These are phyloP conservation scores for Shiraia bambusicola DNA, from an alignment of 2,329 filamentous ascomycete species.

Conservation along the genomic window DNA sequence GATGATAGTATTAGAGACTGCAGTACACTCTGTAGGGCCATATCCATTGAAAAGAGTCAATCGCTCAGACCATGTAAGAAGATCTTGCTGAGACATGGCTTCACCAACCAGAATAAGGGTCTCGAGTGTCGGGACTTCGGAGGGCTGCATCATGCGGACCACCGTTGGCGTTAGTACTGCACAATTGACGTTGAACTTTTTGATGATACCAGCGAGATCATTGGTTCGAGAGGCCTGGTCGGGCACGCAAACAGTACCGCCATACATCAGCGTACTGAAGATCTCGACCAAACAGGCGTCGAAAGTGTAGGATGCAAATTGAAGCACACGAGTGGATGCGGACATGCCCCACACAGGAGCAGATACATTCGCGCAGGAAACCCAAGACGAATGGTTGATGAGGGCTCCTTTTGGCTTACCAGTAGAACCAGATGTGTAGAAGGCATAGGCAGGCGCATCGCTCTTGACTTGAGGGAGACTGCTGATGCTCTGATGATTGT, in stretches of 20 bases:
- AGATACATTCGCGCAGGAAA: conserved; percentile 45
- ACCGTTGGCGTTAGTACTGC: conserved; percentile 49
- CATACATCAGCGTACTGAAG: conserved; percentile 48
- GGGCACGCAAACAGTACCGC: conserved; percentile 53
- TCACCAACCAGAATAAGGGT: conserved; percentile 37
- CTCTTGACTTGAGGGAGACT: conserved; percentile 41
- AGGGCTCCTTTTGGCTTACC: conserved; percentile 62
- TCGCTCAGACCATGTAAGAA: conserved; percentile 39
- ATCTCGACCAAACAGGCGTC: conserved; percentile 52
- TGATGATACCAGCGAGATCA: conserved; percentile 48
- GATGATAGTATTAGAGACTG: conserved; percentile 36
- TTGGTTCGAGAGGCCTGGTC: conserved; percentile 51
- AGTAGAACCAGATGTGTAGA: conserved; percentile 62
- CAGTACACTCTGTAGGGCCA: conserved; percentile 44
- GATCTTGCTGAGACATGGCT: conserved; percentile 36
- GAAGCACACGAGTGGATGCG: conserved; percentile 57
- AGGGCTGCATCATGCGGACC: conserved; percentile 32
- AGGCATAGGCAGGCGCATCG: conserved; percentile 59
- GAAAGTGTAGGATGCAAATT: conserved; percentile 50
- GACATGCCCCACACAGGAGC: conserved; percentile 46
- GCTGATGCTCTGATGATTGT: conserved; percentile 33
- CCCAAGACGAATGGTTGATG: conserved; percentile 61
- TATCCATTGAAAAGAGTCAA: conserved; percentile 44
- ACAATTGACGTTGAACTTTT: conserved; percentile 44
- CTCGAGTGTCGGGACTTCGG: conserved; percentile 29